Base-by-base conservation (phyloP, 495 filamentous ascomycete species). In the Aspergillus hancockii region DNA sequence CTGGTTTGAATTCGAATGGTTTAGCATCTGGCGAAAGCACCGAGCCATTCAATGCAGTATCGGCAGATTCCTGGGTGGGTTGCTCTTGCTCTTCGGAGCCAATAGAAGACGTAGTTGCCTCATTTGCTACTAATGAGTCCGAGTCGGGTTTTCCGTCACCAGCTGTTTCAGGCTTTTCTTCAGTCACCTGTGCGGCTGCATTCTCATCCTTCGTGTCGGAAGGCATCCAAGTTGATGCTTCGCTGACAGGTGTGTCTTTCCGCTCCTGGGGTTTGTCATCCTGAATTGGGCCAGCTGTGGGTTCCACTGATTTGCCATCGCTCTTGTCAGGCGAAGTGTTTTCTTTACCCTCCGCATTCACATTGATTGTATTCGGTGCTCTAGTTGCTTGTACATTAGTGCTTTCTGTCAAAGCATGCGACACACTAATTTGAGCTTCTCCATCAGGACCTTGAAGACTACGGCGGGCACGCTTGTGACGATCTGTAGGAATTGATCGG, bases 381-480 rank as follows among this genome's bases (percentile, higher is more conserved):
- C 75, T 70, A 12, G 73, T 60, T 19, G 71, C 56, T 54, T 77
- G 72, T 18, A 66, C 70, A 21, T 79, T 75, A 31, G 63, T 59
- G 6, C 71, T 67, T 57, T 86, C 82, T 6, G 74, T 62, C 57
- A 80, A 51, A 31, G 76, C 68, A 47, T 75, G 73, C n/a, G 86
- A 81, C 19, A 81, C 80, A 43, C 89, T 90, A 70, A 91, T 92
- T 49, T 81, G 77, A 19, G 88, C 87, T 13, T 92, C 86, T 31
- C 85, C 79, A 65, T 91, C 85, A 38, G 82, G 85, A 66, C 86
- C 84, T 22, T 78, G 81, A 21, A 74, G 78, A 52, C 68, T 79
- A 25, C 80, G 83, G 52, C 87, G 83, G 65, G 84, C 82, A 68
- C 90, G 83, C 82, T 95, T 97, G 63, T 87, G 76, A 19, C 91